These are phyloP conservation scores for Pseudocercospora crystallina DNA, from an alignment of 2,329 filamentous ascomycete genomes.

Conservation along the genomic window DNA sequence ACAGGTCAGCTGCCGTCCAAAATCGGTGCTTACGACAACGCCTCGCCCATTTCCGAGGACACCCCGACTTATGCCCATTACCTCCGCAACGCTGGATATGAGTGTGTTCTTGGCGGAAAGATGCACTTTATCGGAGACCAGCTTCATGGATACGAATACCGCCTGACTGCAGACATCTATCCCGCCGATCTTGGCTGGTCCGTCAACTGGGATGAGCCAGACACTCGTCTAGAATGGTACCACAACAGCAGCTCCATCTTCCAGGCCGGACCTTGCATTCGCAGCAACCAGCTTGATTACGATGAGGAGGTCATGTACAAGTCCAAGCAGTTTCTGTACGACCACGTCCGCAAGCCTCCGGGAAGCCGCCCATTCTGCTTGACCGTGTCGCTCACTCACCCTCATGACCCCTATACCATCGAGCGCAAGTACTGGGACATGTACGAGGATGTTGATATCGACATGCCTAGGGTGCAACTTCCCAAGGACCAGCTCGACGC, in stretches of 20 bases:
- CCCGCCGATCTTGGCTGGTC: constrained; percentile 92
- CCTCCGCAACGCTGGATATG: constrained; percentile 78
- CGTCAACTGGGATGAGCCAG: constrained; percentile 90
- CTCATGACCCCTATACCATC: constrained; percentile 93
- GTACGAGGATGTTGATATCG: constrained; percentile 86
- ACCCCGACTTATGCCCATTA: constrained; percentile 92
- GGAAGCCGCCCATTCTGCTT: constrained; percentile 77
- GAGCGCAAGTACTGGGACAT: constrained; percentile 90
- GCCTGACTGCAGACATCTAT: constrained; percentile 93
- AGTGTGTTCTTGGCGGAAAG: constrained; percentile 88
- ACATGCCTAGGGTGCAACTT: constrained; percentile 74
- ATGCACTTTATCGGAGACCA: constrained; percentile 98
- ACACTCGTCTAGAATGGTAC: constrained; percentile 86
- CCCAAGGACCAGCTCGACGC: constrained; percentile 79
- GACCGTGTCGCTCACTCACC: constrained; percentile 90
- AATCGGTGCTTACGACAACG: constrained; percentile 91
- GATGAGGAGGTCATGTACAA: constrained; percentile 96
- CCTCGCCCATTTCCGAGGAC: constrained; percentile 77
- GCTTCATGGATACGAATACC: constrained; percentile 88
- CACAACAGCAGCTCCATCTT: constrained; percentile 93
- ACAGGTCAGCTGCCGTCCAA: constrained; percentile 87
- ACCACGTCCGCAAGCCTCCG: constrained; percentile 79
- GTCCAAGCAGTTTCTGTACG: constrained; percentile 84
- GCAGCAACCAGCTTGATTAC: constrained; percentile 93
- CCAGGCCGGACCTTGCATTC: constrained; percentile 82